A percentile compares a stretch with the other conserved stretches of the same genome.
These are phyloP conservation scores for Nothopassalora personata DNA, from an alignment of 2,329 filamentous ascomycete species.

Conservation along the genomic window DNA sequence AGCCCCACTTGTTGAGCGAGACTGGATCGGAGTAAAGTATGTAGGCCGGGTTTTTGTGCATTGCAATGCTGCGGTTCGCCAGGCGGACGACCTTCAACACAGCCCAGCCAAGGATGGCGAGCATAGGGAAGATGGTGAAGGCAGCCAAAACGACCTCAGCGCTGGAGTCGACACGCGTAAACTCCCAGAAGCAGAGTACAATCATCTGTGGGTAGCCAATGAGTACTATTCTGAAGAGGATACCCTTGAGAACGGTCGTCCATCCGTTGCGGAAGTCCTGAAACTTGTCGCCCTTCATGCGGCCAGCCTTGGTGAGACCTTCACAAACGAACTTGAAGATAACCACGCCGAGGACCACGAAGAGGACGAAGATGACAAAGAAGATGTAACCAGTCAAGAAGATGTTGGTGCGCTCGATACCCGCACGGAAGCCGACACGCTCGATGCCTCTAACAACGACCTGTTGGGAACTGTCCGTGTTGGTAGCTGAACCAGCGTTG, in stretches of 20 bases:
- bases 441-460: slow-evolving; percentile 72
- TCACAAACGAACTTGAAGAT: slow-evolving; percentile 80
- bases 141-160: slow-evolving; percentile 82
- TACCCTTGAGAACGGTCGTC: slow-evolving; percentile 87
- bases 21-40: slow-evolving; percentile 95
- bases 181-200: slow-evolving; percentile 88
- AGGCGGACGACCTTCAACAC: slow-evolving; percentile 84
- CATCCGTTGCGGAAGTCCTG: slow-evolving; percentile 91
- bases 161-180: slow-evolving; percentile 77
- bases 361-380: slow-evolving; percentile 75
- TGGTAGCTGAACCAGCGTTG: slow-evolving; percentile 21
- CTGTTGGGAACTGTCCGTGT: slow-evolving; percentile 33
- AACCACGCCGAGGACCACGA: slow-evolving; percentile 67
- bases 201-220: slow-evolving; percentile 90
- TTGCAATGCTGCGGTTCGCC: slow-evolving; percentile 76
- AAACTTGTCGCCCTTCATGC: slow-evolving; percentile 81
- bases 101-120: slow-evolving; percentile 74
- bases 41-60: slow-evolving; percentile 96
- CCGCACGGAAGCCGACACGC: slow-evolving; percentile 77
- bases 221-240: slow-evolving; percentile 81
- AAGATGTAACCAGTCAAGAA: slow-evolving; percentile 89
- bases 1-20: slow-evolving; percentile 94
- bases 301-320: slow-evolving; percentile 64
- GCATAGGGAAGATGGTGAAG: slow-evolving; percentile 80
- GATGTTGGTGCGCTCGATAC: slow-evolving; percentile 84